phyloP scores from a whole-genome alignment of 1,284 basidiomycete species.

The Cutaneotrichosporon sp. region DNA sequence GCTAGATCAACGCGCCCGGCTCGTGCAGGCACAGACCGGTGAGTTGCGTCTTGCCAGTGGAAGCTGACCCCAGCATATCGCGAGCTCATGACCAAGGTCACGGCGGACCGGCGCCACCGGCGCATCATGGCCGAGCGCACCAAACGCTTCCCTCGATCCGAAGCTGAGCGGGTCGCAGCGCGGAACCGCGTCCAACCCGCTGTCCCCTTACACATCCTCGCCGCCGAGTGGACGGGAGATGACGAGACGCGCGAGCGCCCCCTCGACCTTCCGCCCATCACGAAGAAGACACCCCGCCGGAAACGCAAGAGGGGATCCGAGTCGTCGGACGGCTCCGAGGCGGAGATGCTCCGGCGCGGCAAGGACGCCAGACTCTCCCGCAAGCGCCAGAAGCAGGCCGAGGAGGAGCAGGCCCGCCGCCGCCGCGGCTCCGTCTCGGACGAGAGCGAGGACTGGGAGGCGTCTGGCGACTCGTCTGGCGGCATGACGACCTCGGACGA shows the following conservation, averaged over 20 bases:
- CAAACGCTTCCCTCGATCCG: not conserved
- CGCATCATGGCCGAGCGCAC: constrained; percentile 1
- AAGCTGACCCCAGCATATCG: not conserved
- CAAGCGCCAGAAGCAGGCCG: not conserved
- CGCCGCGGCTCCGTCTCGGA: not conserved
- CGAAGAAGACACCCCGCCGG: not conserved
- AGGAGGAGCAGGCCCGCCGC: not conserved
- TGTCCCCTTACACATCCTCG: not conserved
- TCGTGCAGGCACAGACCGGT: constrained; percentile 1
- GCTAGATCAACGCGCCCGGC: not conserved
- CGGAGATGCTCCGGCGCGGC: not conserved
- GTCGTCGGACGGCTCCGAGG: not conserved
- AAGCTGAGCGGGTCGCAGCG: not conserved
- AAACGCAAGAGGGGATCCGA: not conserved
- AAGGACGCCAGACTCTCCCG: not conserved
- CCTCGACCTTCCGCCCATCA: not conserved
- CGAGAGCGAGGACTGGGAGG: not conserved
- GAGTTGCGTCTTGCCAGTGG: not conserved
- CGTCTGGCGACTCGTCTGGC: constrained; percentile 5
- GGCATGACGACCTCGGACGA: not conserved
- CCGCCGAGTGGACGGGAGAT: not conserved
- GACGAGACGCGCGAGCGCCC: not conserved
- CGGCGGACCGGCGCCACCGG: not conserved
- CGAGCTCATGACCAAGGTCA: not conserved
- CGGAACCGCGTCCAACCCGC: not conserved